Evolutionary conservation across 352 stramenopile species (phyloP).

Genomic region (Plasmopara halstedii): DNA sequence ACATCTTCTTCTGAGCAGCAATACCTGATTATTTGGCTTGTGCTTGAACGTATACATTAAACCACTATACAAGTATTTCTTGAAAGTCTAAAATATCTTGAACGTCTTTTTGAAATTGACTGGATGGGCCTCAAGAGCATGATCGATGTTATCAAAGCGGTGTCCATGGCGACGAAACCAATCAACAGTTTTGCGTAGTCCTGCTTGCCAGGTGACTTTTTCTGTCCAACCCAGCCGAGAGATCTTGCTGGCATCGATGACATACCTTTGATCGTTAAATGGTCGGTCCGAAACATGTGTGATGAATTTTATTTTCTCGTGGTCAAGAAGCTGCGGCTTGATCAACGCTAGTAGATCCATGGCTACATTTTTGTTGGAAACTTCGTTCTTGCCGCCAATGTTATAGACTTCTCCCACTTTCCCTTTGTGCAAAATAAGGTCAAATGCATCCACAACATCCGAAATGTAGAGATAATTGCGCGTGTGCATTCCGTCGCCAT

Average conservation of each 20-base stretch:
- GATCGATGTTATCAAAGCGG: slow-evolving; percentile 69
- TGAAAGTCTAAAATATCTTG: slow-evolving; percentile 13
- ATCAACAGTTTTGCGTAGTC: neutral
- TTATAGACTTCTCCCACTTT: slow-evolving; percentile 94
- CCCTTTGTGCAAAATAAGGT: slow-evolving; percentile 93
- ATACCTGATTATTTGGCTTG: too few relatives aligned
- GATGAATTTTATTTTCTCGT: slow-evolving; percentile 48
- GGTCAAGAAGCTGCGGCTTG: slow-evolving; percentile 29
- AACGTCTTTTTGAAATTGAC: slow-evolving; percentile 71
- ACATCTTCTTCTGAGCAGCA: too few relatives aligned
- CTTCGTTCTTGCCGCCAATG: slow-evolving; percentile 85
- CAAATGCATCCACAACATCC: slow-evolving; percentile 95
- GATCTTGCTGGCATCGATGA: slow-evolving; percentile 91
- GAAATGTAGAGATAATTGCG: slow-evolving; percentile 97
- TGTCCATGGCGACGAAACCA: slow-evolving; percentile 27
- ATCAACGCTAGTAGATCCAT: slow-evolving; percentile 61
- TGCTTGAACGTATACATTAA: too few relatives aligned
- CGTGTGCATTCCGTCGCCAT: slow-evolving; percentile 93
- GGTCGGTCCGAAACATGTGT: slow-evolving; percentile 84
- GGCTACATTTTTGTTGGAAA: slow-evolving; percentile 19
- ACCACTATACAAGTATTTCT: too few relatives aligned
- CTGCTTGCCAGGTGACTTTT: slow-evolving; percentile 46
- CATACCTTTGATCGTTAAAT: slow-evolving; percentile 98
- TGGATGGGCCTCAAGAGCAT: slow-evolving; percentile 73
- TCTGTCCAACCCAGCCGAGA: slow-evolving; percentile 85